phyloP scores from a whole-genome alignment of 495 filamentous ascomycete species.

The Penicillium salamii region DNA sequence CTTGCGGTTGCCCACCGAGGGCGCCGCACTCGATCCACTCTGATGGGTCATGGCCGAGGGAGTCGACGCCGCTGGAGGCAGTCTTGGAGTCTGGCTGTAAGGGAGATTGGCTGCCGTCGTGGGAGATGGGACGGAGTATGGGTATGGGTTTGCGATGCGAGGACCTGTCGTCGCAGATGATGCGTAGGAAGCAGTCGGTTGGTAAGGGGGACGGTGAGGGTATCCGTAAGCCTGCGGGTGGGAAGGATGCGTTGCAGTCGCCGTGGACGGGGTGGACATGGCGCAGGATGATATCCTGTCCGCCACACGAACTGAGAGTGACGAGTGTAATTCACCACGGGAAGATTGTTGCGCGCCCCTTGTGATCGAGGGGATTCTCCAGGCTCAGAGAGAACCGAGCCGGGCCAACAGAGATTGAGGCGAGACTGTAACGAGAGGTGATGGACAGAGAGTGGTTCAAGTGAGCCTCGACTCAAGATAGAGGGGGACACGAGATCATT shows the following conservation, averaged over 20 bases:
- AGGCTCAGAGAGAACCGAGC: background rate
- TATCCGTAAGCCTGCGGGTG: conserved; percentile 69
- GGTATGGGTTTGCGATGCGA: conserved; percentile 49
- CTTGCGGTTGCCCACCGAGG: conserved; percentile 58
- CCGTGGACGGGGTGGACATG: conserved; percentile 87
- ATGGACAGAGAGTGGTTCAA: conserved; percentile 12
- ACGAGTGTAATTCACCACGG: conserved; percentile 58
- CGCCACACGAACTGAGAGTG: conserved; percentile 47
- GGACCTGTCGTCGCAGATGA: conserved; percentile 49
- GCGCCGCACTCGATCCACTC: conserved; percentile 27
- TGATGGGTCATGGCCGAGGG: conserved; percentile 31
- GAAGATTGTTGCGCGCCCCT: conserved; percentile 37
- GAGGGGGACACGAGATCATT: conserved; percentile 21
- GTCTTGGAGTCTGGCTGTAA: conserved; percentile 35
- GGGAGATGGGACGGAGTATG: conserved; percentile 45
- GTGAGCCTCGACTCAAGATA: conserved; percentile 19
- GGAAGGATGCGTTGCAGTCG: conserved; percentile 70
- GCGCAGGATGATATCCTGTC: conserved; percentile 33
- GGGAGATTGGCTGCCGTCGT: conserved; percentile 36
- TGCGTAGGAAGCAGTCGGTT: conserved; percentile 52
- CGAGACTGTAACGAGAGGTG: conserved; percentile 4
- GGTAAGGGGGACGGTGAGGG: conserved; percentile 63
- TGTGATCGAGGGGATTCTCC: conserved; percentile 17
- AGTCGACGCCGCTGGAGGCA: conserved; percentile 32
- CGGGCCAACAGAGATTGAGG: conserved; percentile 19